phyloP scores from a whole-genome alignment of 495 filamentous ascomycete species.

The Letharia lupina region DNA sequence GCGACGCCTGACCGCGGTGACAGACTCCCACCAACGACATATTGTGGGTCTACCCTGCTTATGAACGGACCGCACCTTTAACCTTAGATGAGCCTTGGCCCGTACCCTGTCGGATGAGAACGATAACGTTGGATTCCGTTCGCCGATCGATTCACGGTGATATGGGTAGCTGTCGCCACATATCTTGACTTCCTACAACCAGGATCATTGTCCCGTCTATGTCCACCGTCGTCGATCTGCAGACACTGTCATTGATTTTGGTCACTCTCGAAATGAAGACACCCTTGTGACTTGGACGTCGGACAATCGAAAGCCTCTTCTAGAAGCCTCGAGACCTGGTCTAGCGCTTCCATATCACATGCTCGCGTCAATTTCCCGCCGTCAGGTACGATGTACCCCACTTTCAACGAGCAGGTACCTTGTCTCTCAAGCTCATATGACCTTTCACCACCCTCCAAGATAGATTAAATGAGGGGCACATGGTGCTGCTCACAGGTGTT shows the following conservation, averaged over 20 bases:
- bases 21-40: neutral
- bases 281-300: conserved; percentile 3
- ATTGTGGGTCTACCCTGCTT: neutral
- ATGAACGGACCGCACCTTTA: conserved; percentile 10
- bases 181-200: neutral
- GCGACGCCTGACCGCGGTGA: neutral
- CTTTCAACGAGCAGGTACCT: neutral
- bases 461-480: neutral
- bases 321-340: conserved; percentile 8
- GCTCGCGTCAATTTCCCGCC: conserved; percentile 1
- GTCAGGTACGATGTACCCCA: conserved; percentile 5
- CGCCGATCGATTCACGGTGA: neutral
- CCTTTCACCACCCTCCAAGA: neutral
- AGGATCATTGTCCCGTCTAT: neutral
- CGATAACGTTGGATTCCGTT: neutral
- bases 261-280: neutral
- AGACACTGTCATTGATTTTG: conserved; percentile 5
- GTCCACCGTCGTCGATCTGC: conserved; percentile 1
- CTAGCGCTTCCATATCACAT: conserved; percentile 8
- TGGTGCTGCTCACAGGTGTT: neutral
- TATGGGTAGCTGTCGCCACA: neutral
- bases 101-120: conserved; percentile 1
- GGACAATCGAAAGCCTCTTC: neutral
- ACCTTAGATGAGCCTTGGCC: conserved; percentile 13
- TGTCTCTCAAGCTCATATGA: conserved; percentile 5